Base-by-base conservation (phyloP, 1,284 basidiomycete species). In the Fomitopsis betulina region DNA sequence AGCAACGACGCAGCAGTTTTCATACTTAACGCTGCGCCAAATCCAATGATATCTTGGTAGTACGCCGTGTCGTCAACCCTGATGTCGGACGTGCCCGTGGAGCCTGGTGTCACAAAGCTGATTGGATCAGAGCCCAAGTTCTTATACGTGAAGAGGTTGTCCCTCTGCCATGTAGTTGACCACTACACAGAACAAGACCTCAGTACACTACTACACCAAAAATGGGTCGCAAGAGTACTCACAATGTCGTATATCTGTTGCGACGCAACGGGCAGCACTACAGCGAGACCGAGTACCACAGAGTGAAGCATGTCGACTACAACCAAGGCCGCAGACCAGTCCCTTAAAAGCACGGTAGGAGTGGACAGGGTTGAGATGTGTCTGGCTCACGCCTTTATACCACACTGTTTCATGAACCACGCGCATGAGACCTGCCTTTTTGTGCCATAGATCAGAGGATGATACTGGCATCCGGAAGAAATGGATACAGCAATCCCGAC, bases 21-120 rank as follows among this genome's bases (percentile, higher is more conserved):
- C 45, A 50, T 60, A 81, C 80, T 82, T 52, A 82, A 65, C 1
- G 76, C 55, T 23, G 76, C 78, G 1, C 81, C 81, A 56, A 79
- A 80, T 8, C 81, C 81, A 58, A 73, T 73, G 51, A 83, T 73
- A 1, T 73, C 71, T 63, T 82, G 81, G 61, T 75, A 76, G 21
- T 74, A 65, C 4, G 67, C 58, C 12, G 67, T 68, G 62, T 79
- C 79, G 39, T 76, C 63, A 8, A 82, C 63, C 51, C 73, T 70
- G 51, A 82, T 82, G 61, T 80, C 75, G 1, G 76, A 79, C 45
- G 69, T 67, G 6, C 75, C 79, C 25, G 72, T 73, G 19, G 72
- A 47, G 5, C 77, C 77, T 3, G 76, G 76, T 10, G 76, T 67
- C 13, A 63, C 68, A 52, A 77, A 79, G 62, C 73, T 73, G 62